phyloP scores from a whole-genome alignment of 164 flowering plant genomes.

The Taxillus chinensis region DNA sequence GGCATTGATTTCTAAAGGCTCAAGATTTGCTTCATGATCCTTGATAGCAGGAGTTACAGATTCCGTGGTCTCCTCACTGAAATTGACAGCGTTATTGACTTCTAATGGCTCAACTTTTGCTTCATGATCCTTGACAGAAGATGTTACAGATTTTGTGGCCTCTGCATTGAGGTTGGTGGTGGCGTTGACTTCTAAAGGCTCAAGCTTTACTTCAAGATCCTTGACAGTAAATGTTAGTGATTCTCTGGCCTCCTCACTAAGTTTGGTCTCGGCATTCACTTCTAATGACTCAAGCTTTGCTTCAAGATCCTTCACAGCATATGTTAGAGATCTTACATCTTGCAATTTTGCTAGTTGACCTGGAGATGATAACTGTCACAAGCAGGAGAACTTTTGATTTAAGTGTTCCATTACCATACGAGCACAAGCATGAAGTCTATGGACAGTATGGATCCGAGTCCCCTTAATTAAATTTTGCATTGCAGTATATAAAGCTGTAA shows the following conservation, averaged over 20 bases:
- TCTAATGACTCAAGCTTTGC: constrained; percentile 41
- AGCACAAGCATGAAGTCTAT: neutral
- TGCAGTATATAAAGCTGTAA: too few relatives aligned
- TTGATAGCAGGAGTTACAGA: too few relatives aligned
- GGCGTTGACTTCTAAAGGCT: constrained; percentile 23
- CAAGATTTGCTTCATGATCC: too few relatives aligned
- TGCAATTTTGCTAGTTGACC: constrained; percentile 27
- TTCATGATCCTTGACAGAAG: too few relatives aligned
- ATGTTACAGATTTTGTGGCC: too few relatives aligned
- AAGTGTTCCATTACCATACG: neutral
- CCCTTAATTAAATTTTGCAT: too few relatives aligned
- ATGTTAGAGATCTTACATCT: constrained; percentile 45
- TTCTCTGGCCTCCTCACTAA: neutral
- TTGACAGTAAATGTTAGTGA: too few relatives aligned
- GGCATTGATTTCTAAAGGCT: too few relatives aligned
- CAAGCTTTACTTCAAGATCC: constrained; percentile 41
- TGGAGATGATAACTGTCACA: constrained; percentile 41
- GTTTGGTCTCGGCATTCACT: neutral
- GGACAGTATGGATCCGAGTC: neutral
- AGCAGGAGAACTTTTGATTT: neutral
- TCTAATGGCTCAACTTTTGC: too few relatives aligned
- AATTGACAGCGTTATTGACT: too few relatives aligned
- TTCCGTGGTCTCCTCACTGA: too few relatives aligned
- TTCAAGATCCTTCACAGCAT: constrained; percentile 44
- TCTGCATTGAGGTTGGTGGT: neutral